Conservation (phyloP, 2,329 filamentous ascomycete species). For the Penicillium sp. region DNA sequence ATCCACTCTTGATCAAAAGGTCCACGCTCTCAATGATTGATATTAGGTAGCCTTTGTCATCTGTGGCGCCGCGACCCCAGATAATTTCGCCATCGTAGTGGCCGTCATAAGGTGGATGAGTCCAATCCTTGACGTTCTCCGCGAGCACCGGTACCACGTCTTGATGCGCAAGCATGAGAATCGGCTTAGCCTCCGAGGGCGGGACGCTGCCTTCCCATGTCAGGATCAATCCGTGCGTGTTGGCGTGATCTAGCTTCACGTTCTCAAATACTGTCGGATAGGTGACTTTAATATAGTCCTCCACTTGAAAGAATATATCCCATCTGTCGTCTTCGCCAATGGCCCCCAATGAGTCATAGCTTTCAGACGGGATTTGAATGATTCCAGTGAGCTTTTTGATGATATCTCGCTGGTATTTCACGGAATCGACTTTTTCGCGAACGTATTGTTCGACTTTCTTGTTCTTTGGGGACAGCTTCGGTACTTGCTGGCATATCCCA, state of each 20-base stretch:
- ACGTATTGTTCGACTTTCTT: conserved; percentile 13
- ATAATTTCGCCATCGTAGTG: conserved; percentile 57
- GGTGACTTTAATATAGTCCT: conserved; percentile 46
- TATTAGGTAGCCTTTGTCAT: conserved; percentile 63
- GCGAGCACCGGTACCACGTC: conserved; percentile 58
- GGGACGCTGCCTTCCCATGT: conserved; percentile 47
- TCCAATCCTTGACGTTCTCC: conserved; percentile 54
- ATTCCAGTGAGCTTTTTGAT: conserved; percentile 19
- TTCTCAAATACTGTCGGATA: conserved; percentile 51
- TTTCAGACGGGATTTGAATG: conserved; percentile 53
- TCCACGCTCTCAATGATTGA: conserved; percentile 54
- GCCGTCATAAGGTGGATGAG: conserved; percentile 59
- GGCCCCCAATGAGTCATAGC: conserved; percentile 55
- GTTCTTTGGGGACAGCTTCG: conserved; percentile 18
- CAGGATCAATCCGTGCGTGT: conserved; percentile 51
- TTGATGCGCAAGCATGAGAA: conserved; percentile 62
- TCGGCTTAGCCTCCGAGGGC: conserved; percentile 44
- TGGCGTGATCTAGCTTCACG: conserved; percentile 54
- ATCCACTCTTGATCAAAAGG: conserved; percentile 51
- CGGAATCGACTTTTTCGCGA: conserved; percentile 13
- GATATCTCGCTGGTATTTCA: conserved; percentile 6
- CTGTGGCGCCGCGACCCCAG: conserved; percentile 61
- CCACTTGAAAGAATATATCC: conserved; percentile 56
- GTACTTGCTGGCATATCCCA: conserved; percentile 17
- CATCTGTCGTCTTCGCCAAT: conserved; percentile 56